Evolutionary conservation across 106 monocot genomes (phyloP).

Genomic region (Dendrobium chrysotoxum): DNA sequence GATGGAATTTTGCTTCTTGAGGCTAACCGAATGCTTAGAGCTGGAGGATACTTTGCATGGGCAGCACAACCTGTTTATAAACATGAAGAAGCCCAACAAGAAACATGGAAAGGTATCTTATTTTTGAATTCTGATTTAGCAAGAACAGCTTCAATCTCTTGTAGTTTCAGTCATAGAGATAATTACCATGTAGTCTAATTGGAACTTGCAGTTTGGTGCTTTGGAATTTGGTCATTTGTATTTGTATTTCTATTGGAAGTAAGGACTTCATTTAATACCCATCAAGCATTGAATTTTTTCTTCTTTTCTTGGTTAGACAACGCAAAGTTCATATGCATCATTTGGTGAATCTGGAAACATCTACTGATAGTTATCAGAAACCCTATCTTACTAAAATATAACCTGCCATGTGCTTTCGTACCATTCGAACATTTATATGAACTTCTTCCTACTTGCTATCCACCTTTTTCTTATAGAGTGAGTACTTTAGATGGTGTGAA

Average conservation of each 20-base stretch:
- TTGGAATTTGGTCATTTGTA: not conserved
- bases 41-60: slow-evolving; percentile 95
- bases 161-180: not conserved
- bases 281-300: not conserved
- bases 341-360: not conserved
- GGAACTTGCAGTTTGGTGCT: not conserved
- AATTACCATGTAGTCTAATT: not conserved
- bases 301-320: not conserved
- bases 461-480: not conserved
- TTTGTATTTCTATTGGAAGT: not conserved
- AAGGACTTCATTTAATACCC: not conserved
- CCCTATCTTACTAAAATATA: not conserved
- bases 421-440: not conserved
- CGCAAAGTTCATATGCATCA: not conserved
- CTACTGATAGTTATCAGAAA: not conserved
- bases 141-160: not conserved
- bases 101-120: slow-evolving; percentile 73
- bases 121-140: not conserved
- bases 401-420: not conserved
- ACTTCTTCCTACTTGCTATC: not conserved
- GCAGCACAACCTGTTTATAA: slow-evolving; percentile 99
- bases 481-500: not conserved
- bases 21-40: slow-evolving; percentile 91
- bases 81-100: slow-evolving; percentile 85
- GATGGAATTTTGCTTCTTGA: slow-evolving; percentile 92